Evolutionary conservation across 1,284 basidiomycete genomes (phyloP).

Genomic region (Fomitopsis pinicola): DNA sequence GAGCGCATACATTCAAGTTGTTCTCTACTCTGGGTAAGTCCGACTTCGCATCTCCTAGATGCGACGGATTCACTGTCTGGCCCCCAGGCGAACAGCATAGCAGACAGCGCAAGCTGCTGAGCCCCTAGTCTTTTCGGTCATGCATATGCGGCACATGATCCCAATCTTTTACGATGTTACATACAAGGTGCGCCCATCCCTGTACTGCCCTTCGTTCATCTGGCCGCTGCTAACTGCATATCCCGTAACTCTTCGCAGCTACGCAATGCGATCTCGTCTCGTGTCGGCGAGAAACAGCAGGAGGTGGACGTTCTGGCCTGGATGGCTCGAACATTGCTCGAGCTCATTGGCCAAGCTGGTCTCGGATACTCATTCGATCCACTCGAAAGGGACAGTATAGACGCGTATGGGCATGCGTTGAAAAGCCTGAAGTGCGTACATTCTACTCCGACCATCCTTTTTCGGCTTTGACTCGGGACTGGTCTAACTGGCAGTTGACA

Average conservation of each 20-base stretch:
- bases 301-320: conserved; percentile 30
- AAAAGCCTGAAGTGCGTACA: background rate
- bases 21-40: background rate
- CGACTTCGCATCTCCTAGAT: no score
- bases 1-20: background rate
- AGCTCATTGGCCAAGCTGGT: conserved; percentile 33
- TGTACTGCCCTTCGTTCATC: no score
- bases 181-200: background rate
- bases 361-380: conserved; percentile 34
- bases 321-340: conserved; percentile 32
- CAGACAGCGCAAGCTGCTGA: conserved; percentile 24
- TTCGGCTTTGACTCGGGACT: no score
- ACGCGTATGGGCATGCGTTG: background rate
- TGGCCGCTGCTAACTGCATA: background rate
- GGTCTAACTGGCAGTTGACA: no score
- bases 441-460: no score
- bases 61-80: no score
- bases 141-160: conserved; percentile 21
- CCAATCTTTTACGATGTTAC: conserved; percentile 20
- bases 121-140: conserved; percentile 23
- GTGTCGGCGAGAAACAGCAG: conserved; percentile 10
- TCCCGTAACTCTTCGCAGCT: conserved; percentile 7
- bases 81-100: conserved; percentile 20
- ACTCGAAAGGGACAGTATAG: background rate
- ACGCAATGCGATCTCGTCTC: conserved; percentile 14